Evolutionary conservation across 768 basidiomycete species (phyloP), one percentile per base, ranked within the genome.

Genomic region (Tylopilus intermedius): DNA sequence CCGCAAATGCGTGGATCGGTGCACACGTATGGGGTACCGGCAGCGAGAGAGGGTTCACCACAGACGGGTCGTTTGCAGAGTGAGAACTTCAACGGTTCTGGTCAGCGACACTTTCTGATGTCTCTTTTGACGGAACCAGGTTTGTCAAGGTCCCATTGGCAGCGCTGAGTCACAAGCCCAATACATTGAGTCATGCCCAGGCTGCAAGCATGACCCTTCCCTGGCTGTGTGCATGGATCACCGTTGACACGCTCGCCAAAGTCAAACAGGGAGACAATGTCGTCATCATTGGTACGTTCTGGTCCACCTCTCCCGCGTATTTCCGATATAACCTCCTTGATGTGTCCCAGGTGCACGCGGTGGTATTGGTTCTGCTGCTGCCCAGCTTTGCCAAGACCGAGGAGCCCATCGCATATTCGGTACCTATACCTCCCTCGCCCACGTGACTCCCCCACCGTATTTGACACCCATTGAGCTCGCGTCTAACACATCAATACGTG

Each of bases 141-240:
- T 69, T 63, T 2, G 60, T 67, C 13, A 59, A 63, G 27, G 63
- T 70, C 8, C 70, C 70, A 0, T 15, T 71, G 30, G 44, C 49
- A 5, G 67, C 51, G 6, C 54, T 70, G 14, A 70, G 68, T 47
- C 68, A 61, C 45, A 70, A 71, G 43, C 68, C 70, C 6, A 26
- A 57, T 47, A 55, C 49, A 1, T 37, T 70, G 29, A 58, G 50
- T 27, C 70, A 70, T 21, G 9, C 11, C 27, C 45, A 60, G 35
- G 70, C 68, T 5, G 68, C 61, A 13, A 72, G 68, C 41, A 68
- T 70, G 61, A 66, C 68, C 0, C 69, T 70, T 6, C 61, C 61
- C 0, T 71, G 70, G 68, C 58, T 71, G 24, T 70, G 68, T 47
- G 70, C 70, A 7, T 70, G 70, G 70, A 72, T 71, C 58, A 69